Base-by-base conservation (phyloP, 352 stramenopile genomes). In the Phytophthora uliginosa region DNA sequence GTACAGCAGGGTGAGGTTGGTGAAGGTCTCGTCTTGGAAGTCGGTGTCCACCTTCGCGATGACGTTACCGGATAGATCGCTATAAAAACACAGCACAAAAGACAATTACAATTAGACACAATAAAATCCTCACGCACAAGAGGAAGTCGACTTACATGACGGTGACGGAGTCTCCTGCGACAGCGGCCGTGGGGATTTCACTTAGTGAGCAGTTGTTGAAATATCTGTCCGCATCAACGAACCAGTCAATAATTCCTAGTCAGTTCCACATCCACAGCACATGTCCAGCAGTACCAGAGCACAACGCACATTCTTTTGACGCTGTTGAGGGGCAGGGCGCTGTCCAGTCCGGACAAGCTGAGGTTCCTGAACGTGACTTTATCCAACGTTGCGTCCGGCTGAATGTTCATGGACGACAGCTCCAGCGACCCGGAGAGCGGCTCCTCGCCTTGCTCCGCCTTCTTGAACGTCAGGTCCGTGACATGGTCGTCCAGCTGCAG, bases 141-240 rank as follows among this genome's bases (percentile, higher is more conserved):
- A 33, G 0, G 40, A 63, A 9, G n/a, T 7, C 7, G 52, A 33
- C 77, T 50, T 80, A 81, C 78, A 85, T 79, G 65, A 71, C 66
- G 4, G 68, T 77, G 52, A 85, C 78, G 4, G 78, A 79, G 57
- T 85, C 71, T 17, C 86, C 85, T 28, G 76, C 74, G 3, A 90
- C 38, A 20, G 87, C 81, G 65, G 82, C 67, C 0, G 75, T 83
- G 3, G 86, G 86, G 53, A 94, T 88, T n/a, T 76, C 68, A 71
- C 73, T 79, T 33, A 94, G 76, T 20, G 79, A 86, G 77, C 86
- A 94, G 68, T 92, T 90, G 76, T 85, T 89, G 68, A 94, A 82
- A 36, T 76, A 74, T 60, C 86, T 93, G 56, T 69, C 48, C 3
- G 65, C 28, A 63, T 53, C 31, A 38, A 58, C 20, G 34, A 50